These are phyloP conservation scores for Diplogelasinospora grovesii DNA, from an alignment of 495 filamentous ascomycete species.

Conservation along the genomic window DNA sequence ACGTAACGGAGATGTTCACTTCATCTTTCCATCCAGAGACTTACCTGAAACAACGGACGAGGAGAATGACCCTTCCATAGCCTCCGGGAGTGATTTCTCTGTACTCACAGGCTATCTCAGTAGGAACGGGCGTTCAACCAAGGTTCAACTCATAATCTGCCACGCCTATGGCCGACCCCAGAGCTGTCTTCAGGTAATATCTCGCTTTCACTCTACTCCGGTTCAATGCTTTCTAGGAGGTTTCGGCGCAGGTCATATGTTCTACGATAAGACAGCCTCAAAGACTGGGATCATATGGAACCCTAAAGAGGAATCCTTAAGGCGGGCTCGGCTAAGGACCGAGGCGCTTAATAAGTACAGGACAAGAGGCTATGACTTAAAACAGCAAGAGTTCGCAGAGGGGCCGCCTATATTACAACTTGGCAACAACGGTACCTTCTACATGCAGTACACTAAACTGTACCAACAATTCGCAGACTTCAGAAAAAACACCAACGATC, in stretches of 20 bases:
- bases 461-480: no score
- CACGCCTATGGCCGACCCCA: background rate
- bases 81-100: background rate
- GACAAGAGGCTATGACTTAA: background rate
- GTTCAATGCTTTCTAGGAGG: conserved; percentile 1
- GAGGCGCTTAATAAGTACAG: conserved; percentile 2
- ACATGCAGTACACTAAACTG: no score
- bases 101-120: background rate
- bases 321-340: background rate
- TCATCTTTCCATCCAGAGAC: background rate
- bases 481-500: no score
- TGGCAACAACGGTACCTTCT: no score
- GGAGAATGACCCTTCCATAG: background rate
- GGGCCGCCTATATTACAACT: no score
- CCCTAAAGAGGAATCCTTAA: background rate
- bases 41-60: background rate
- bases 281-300: conserved; percentile 2
- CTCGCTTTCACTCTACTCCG: conserved; percentile 4
- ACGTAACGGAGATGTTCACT: background rate
- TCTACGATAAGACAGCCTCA: background rate
- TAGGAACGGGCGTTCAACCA: background rate
- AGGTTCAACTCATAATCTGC: conserved; percentile 3
- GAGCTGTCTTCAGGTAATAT: conserved; percentile 1
- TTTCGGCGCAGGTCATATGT: conserved; percentile 1
- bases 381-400: background rate